Conservation (phyloP, 2,329 filamentous ascomycete genomes). For the Acarospora socialis region DNA sequence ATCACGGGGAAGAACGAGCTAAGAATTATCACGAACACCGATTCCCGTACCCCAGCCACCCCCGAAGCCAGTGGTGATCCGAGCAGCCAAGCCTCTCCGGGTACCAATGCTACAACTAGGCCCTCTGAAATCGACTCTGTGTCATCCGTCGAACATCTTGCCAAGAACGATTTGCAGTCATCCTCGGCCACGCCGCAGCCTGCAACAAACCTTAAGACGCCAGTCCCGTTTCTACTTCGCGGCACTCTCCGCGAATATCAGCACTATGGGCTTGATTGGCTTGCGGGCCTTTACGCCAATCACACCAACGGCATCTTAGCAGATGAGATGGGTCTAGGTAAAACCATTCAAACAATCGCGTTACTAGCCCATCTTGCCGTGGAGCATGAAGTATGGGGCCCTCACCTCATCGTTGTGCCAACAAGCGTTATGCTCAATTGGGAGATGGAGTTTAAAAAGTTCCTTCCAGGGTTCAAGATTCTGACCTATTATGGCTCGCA, state of each 20-base stretch:
- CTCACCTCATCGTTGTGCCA: constrained; percentile 88
- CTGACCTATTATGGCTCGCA: constrained; percentile 91
- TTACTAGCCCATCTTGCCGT: constrained; percentile 85
- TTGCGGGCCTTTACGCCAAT: constrained; percentile 81
- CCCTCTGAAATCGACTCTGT: constrained; percentile 31
- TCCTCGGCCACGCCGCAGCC: constrained; percentile 26
- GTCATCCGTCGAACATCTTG: constrained; percentile 21
- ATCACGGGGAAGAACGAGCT: constrained; percentile 4
- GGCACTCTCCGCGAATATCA: constrained; percentile 91
- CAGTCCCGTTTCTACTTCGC: constrained; percentile 68
- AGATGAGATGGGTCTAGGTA: constrained; percentile 96
- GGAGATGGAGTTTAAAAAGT: constrained; percentile 99
- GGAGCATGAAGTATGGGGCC: constrained; percentile 82
- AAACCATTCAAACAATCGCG: constrained; percentile 96
- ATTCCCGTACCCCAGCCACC: constrained; percentile 15
- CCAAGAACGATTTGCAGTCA: constrained; percentile 20
- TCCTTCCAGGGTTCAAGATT: constrained; percentile 92
- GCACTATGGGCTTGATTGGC: constrained; percentile 93
- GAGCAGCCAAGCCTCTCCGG: constrained; percentile 30
- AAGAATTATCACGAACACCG: background rate
- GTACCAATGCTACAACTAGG: constrained; percentile 27
- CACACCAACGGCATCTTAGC: constrained; percentile 92
- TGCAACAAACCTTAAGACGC: constrained; percentile 41
- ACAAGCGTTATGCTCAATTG: constrained; percentile 98
- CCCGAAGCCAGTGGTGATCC: constrained; percentile 19